A percentile compares a stretch with the other conserved stretches of the same genome.
Conservation (phyloP, 2,329 filamentous ascomycete species). For the Penicillium sp. region DNA sequence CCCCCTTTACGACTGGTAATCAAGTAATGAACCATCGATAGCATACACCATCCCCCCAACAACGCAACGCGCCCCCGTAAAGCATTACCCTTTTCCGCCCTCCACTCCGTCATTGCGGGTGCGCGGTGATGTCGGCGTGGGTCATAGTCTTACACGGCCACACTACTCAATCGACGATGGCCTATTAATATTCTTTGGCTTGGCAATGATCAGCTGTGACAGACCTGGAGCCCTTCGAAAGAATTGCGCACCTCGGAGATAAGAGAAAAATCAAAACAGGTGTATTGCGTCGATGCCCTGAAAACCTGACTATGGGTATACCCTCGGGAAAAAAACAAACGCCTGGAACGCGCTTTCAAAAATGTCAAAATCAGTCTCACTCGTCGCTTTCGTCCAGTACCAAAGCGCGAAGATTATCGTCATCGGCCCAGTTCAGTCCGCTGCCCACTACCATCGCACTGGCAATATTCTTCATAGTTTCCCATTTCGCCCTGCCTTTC, state of each 20-base stretch:
- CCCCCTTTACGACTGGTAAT: no score
- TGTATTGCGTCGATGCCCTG: no score
- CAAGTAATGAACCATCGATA: no score
- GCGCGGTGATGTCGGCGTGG: constrained; percentile 18
- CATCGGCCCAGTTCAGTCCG: constrained; percentile 74
- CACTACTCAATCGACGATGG: constrained; percentile 2
- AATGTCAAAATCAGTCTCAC: constrained; percentile 23
- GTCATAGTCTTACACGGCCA: constrained; percentile 18
- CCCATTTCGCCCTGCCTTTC: constrained; percentile 64
- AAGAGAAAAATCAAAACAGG: background rate
- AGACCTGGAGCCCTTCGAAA: no score
- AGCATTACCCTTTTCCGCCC: constrained; percentile 2
- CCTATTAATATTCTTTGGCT: constrained; percentile 6
- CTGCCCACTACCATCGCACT: constrained; percentile 76
- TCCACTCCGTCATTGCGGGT: constrained; percentile 18
- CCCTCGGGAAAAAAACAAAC: background rate
- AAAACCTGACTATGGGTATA: constrained; percentile 2
- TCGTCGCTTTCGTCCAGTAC: constrained; percentile 67
- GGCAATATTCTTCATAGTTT: constrained; percentile 73
- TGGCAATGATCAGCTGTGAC: no score
- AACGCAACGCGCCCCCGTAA: constrained; percentile 3
- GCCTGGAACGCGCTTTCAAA: constrained; percentile 2
- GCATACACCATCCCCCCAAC: background rate
- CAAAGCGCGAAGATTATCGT: constrained; percentile 64
- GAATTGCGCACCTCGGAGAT: background rate